A percentile compares a stretch with the other conserved stretches of the same genome.
phyloP scores from a whole-genome alignment of 768 basidiomycete species.

The Auricularia sp. region DNA sequence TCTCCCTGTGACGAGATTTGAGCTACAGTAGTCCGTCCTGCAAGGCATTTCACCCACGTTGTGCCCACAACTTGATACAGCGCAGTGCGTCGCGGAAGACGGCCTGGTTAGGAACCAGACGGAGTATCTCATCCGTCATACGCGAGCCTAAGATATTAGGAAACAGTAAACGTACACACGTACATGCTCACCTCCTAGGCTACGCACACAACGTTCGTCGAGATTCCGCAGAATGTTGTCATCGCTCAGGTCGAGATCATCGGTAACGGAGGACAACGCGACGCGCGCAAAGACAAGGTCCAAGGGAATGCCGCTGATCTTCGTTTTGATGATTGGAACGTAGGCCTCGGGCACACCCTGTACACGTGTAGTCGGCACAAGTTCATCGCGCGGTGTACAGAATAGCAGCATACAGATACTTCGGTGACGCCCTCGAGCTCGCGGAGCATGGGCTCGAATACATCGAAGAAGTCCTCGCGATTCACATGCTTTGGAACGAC shows the following conservation, averaged over 20 bases:
- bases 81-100: conserved; percentile 92
- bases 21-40: not conserved
- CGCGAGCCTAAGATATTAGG: conserved; percentile 58
- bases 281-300: conserved; percentile 92
- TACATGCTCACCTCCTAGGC: conserved; percentile 64
- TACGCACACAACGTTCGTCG: conserved; percentile 90
- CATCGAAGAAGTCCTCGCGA: conserved; percentile 89
- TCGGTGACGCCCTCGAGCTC: conserved; percentile 77
- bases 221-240: conserved; percentile 86
- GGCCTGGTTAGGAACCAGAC: conserved; percentile 86
- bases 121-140: conserved; percentile 91
- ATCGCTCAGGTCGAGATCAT: conserved; percentile 82
- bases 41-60: conserved; percentile 45
- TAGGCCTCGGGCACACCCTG: conserved; percentile 96
- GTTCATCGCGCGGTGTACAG: not conserved
- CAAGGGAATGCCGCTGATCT: conserved; percentile 84
- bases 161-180: not conserved
- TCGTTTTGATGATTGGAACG: conserved; percentile 89
- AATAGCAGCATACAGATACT: conserved; percentile 62
- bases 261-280: conserved; percentile 79
- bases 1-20: conserved; percentile 44
- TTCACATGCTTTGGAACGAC: conserved; percentile 96
- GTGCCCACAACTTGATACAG: conserved; percentile 97
- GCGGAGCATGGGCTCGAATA: conserved; percentile 82
- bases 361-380: conserved; percentile 1